A percentile compares a stretch with the other conserved stretches of the same genome.
Evolutionary conservation across 1,284 basidiomycete genomes (phyloP).

Genomic region (Ceratobasidium sp.): DNA sequence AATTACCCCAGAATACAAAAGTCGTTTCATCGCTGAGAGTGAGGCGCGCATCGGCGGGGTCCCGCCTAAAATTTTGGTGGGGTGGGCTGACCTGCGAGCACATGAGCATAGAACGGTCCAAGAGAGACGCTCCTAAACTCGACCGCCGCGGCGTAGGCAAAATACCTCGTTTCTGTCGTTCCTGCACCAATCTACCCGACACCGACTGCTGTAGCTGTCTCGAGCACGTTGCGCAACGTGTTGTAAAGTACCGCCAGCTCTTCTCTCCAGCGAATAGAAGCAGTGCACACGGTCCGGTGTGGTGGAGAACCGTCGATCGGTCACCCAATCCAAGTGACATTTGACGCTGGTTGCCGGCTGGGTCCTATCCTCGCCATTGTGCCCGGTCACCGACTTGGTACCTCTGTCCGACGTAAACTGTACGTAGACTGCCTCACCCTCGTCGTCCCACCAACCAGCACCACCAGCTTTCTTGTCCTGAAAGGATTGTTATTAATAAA

Average conservation of each 20-base stretch:
- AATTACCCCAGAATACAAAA: conserved; percentile 1
- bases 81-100: neutral
- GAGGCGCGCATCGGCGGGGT: conserved; percentile 1
- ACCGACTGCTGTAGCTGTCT: neutral
- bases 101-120: neutral
- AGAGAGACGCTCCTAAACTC: neutral
- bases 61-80: neutral
- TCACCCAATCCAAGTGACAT: neutral
- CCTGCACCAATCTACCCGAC: neutral
- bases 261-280: neutral
- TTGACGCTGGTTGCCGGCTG: conserved; percentile 7
- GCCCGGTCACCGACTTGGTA: no score
- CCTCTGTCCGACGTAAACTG: neutral
- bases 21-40: conserved; percentile 10
- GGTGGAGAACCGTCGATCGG: conserved; percentile 8
- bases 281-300: neutral
- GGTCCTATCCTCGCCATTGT: neutral
- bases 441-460: no score
- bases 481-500: no score
- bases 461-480: no score
- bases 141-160: conserved; percentile 12
- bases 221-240: neutral
- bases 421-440: neutral
- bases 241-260: neutral
- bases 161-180: no score